Conservation (phyloP, 2,329 filamentous ascomycete genomes). For the Fusarium phyllophilum region DNA sequence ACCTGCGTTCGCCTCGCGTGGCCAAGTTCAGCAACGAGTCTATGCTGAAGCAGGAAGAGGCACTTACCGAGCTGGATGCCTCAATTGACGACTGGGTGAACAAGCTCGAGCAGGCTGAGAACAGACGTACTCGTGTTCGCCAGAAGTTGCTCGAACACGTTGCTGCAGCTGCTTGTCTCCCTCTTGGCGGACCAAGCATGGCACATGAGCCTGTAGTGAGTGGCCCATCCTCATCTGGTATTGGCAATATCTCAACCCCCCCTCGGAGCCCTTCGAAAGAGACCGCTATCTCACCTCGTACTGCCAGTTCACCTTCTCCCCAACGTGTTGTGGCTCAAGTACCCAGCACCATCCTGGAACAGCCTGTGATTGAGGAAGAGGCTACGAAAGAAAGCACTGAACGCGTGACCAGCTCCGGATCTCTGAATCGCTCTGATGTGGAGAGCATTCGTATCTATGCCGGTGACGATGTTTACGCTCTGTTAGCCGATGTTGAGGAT, state of each 20-base stretch:
- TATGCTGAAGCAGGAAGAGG: slow-evolving; percentile 83
- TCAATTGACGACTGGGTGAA: slow-evolving; percentile 84
- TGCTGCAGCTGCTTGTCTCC: slow-evolving; percentile 73
- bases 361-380: slow-evolving; percentile 58
- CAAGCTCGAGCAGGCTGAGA: slow-evolving; percentile 84
- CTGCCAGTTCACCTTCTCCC: slow-evolving; percentile 57
- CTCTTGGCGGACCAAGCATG: slow-evolving; percentile 42
- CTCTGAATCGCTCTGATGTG: slow-evolving; percentile 55
- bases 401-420: slow-evolving; percentile 36
- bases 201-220: slow-evolving; percentile 55
- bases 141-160: slow-evolving; percentile 86
- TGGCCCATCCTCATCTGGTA: slow-evolving; percentile 48
- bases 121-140: slow-evolving; percentile 76
- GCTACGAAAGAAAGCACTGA: slow-evolving; percentile 41
- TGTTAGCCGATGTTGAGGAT: slow-evolving; percentile 73
- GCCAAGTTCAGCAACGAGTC: slow-evolving; percentile 79
- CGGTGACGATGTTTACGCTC: slow-evolving; percentile 72
- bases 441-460: slow-evolving; percentile 77
- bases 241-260: slow-evolving; percentile 63
- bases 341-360: slow-evolving; percentile 66
- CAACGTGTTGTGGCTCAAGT: slow-evolving; percentile 64
- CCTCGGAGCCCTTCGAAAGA: slow-evolving; percentile 67
- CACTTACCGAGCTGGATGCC: slow-evolving; percentile 77
- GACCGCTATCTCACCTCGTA: slow-evolving; percentile 46
- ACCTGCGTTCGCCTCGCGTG: slow-evolving; percentile 75